phyloP scores from a whole-genome alignment of 768 basidiomycete genomes.

The Mycena sanguinolenta region DNA sequence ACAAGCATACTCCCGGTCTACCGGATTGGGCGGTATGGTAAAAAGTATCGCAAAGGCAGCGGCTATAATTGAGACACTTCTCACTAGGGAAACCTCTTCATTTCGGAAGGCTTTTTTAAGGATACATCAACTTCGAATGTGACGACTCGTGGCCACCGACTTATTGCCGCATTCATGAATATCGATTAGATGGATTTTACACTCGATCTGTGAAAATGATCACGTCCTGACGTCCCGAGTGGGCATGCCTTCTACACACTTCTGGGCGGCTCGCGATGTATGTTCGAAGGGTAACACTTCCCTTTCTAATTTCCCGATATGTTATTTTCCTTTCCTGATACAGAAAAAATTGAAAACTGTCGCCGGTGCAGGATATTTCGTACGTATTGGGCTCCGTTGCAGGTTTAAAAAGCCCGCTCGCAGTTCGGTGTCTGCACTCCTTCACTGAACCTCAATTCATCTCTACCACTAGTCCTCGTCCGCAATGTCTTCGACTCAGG shows the following conservation, averaged over 20 bases:
- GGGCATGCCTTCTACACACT: slow-evolving; percentile 17
- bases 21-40: slow-evolving; percentile 32
- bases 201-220: slow-evolving; percentile 17
- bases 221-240: slow-evolving; percentile 12
- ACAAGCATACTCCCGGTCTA: slow-evolving; percentile 4
- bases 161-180: slow-evolving; percentile 15
- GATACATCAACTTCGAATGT: slow-evolving; percentile 27
- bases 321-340: slow-evolving; percentile 27
- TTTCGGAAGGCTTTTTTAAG: slow-evolving; percentile 19
- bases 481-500: slow-evolving; percentile 24
- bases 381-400: slow-evolving; percentile 25
- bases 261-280: slow-evolving; percentile 12
- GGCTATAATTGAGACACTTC: too few relatives aligned
- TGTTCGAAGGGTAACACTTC: slow-evolving; percentile 14
- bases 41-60: slow-evolving; percentile 1
- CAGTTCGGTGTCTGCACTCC: background rate
- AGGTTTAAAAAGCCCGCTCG: slow-evolving; percentile 32
- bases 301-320: background rate
- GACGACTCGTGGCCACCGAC: slow-evolving; percentile 30
- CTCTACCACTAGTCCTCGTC: background rate
- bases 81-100: slow-evolving; percentile 18
- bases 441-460: background rate
- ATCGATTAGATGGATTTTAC: slow-evolving; percentile 20
- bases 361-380: slow-evolving; percentile 1
- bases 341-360: slow-evolving; percentile 1